phyloP scores from a whole-genome alignment of 2,329 filamentous ascomycete genomes.

The Cercospora citrullina region DNA sequence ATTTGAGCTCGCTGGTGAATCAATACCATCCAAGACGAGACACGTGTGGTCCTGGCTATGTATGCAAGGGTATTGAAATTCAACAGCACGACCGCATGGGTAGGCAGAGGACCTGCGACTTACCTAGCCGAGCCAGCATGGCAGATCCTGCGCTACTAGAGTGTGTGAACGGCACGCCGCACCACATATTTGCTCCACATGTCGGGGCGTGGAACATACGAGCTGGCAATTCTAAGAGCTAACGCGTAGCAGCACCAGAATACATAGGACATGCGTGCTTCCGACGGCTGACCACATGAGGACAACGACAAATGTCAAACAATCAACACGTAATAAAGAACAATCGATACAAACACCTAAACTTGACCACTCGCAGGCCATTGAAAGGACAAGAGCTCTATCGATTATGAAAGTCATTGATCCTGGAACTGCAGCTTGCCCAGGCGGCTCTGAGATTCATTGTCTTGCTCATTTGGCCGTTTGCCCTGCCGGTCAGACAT shows the following conservation, averaged over 20 bases:
- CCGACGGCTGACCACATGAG: not conserved
- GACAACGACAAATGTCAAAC: not conserved
- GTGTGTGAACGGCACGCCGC: not conserved
- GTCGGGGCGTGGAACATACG: not conserved
- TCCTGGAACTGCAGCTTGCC: not conserved
- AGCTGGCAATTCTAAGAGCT: not conserved
- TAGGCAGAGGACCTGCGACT: not conserved
- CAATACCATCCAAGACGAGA: not conserved
- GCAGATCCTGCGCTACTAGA: not conserved
- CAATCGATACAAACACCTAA: not conserved
- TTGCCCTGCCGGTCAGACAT: not conserved
- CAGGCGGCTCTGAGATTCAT: not conserved
- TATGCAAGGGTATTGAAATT: not conserved
- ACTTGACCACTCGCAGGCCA: not conserved
- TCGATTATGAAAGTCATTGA: not conserved
- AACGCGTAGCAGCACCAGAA: not conserved
- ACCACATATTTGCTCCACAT: not conserved
- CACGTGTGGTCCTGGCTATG: not conserved
- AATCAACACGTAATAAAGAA: not conserved
- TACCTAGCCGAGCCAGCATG: not conserved
- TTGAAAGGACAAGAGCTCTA: not conserved
- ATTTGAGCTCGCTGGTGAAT: not conserved
- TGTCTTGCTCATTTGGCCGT: not conserved
- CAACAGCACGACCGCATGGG: not conserved
- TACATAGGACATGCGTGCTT: not conserved